Evolutionary conservation across 2,329 filamentous ascomycete genomes (phyloP), one percentile per base, ranked within the genome.

Genomic region (Chaetomium strumarium): DNA sequence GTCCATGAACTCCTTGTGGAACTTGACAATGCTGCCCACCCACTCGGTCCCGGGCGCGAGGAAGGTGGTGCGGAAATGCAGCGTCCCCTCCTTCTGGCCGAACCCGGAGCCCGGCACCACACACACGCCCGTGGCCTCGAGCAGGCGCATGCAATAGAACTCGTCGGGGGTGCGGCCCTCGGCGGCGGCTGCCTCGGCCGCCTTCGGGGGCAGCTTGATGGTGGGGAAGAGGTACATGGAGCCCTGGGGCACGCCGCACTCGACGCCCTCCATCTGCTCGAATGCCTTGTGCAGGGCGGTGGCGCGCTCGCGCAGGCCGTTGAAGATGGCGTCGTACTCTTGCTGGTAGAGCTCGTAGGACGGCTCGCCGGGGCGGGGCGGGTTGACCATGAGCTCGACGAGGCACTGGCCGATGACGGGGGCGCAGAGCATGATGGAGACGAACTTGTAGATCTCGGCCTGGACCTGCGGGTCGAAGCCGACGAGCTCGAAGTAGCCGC

Each of bases 201-300:
- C 93, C 72, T 88, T 89, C 20, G 72, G 62, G 1, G 93, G 82
- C 20, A 99, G 76, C 33, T 76, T 83, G 72, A 99, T 95, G 62
- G 89, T 93, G 20, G 93, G 93, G 82, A 97, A 99, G 64, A 99
- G 86, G 75, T 99, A 99, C 93, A 99, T 99, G 68, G 88, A 86
- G 55, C 93, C 93, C 79, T 96, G 88, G 51, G 93, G 93, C 62
- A 83, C 79, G 64, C 87, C 86, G 72, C 91, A 96, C 68, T 91
- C 82, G 54, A 99, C 92, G 53, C 93, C 93, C 71, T 97, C 92
- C 93, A 99, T 97, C 67, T 90, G 75, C 69, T 83, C 77, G 73
- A 99, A 99, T 29, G 92, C 91, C 64, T 90, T 80, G 73, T 95
- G 93, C 46, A 99, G 78, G 7, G 93, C 91, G 54, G 77, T 80